Evolutionary conservation across 192 early-diverging fungal species (phyloP), one percentile per base, ranked within the genome.

Genomic region (Phlyctochytrium planicorne): DNA sequence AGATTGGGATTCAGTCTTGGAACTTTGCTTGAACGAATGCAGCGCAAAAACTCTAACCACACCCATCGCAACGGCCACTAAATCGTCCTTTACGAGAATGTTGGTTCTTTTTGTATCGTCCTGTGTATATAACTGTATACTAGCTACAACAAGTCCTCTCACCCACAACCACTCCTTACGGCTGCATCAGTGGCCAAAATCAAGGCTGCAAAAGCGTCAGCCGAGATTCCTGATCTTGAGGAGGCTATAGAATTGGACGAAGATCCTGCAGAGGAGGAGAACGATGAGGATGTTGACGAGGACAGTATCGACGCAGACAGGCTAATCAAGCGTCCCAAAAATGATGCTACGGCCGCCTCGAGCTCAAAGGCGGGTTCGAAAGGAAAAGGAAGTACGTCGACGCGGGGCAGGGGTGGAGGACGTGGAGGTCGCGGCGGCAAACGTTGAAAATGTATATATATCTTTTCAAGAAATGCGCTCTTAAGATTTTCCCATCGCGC

Each of bases 1-100:
- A 36, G 88, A 94, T 69, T 88, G 88, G 76, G 95, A 97, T n/a
- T 72, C 87, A 0, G 83, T 99, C 53, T 59, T 91, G 74, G 94
- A 95, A 68, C 69, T 99, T 40, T 87, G 89, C 10, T 53, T 95
- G 32, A 80, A 76, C 1, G 60, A 67, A 23, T 80, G 78, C 60
- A 77, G 82, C 32, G 79, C 75, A 34, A 79, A 85, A 61, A 70
- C 60, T 12, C 63, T 87, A 59, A 60, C 76, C 12, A 80, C 77
- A 50, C 74, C 80, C 29, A 84, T 97, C 29, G 75, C 88, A 0
- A 72, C 89, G 0, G 75, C 75, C 0, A 81, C 84, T 34, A 97
- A 97, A 70, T 67, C 88, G 4, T 72, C 90, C 0, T 95, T 97
- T 75, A 98, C 94, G 2, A 35, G 79, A 32, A 67, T 57, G 66